phyloP scores from a whole-genome alignment of 768 basidiomycete species.

The Hebeloma cylindrosporum region DNA sequence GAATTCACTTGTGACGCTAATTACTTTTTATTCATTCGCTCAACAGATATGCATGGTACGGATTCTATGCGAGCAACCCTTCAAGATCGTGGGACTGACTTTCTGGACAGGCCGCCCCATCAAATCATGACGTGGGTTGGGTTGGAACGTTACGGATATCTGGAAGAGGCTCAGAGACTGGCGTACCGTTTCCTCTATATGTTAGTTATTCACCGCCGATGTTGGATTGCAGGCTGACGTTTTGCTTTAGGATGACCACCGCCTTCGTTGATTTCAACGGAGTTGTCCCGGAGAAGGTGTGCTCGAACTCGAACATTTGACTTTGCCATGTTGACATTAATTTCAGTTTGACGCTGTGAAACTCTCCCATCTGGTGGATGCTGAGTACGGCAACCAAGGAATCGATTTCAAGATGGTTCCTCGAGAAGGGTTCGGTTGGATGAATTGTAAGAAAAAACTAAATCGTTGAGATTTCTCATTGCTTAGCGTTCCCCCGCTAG shows the following conservation, averaged over 20 bases:
- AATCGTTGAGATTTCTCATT: too few species aligned
- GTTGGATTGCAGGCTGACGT: neutral
- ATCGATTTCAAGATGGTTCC: constrained; percentile 98
- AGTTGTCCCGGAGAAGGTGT: constrained; percentile 95
- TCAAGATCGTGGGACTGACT: too few species aligned
- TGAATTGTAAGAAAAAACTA: constrained; percentile 89
- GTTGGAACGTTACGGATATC: constrained; percentile 92
- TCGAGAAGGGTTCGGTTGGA: constrained; percentile 98
- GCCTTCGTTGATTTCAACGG: constrained; percentile 97
- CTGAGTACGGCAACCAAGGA: constrained; percentile 95
- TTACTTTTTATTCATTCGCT: constrained; percentile 17
- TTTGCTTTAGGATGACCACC: constrained; percentile 74
- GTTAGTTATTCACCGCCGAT: constrained; percentile 37
- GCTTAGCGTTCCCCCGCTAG: too few species aligned
- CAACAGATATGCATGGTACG: constrained; percentile 66
- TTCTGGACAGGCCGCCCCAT: constrained; percentile 74
- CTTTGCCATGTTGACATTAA: neutral
- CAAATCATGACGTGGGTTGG: constrained; percentile 99
- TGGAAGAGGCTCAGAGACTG: constrained; percentile 89
- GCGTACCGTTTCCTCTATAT: constrained; percentile 99
- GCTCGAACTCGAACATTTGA: constrained; percentile 8
- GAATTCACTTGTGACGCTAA: constrained; percentile 4
- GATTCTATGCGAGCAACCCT: too few species aligned
- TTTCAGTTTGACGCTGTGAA: constrained; percentile 91
- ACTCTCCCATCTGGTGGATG: constrained; percentile 93